Evolutionary conservation across 805 yeast genomes (phyloP).

Genomic region (Pichia cabralensis): DNA sequence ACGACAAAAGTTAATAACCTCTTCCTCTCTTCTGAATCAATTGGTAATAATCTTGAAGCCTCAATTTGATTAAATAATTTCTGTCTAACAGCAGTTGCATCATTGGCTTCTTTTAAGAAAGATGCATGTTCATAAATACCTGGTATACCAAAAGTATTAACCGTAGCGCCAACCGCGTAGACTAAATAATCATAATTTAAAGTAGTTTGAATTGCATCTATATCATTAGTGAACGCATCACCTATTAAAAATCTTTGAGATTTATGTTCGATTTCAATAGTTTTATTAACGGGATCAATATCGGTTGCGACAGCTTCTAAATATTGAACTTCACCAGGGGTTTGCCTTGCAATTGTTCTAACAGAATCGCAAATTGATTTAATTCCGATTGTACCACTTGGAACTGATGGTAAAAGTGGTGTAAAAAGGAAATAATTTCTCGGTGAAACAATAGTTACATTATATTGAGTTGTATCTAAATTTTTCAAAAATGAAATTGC

Average conservation of each 20-base stretch:
- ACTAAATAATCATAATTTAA: slow-evolving; percentile 73
- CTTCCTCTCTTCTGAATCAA: slow-evolving; percentile 63
- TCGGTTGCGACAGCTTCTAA: slow-evolving; percentile 86
- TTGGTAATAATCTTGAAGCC: slow-evolving; percentile 74
- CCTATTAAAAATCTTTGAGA: slow-evolving; percentile 46
- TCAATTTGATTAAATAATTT: slow-evolving; percentile 82
- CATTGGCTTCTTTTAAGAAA: slow-evolving; percentile 83
- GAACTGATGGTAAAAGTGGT: slow-evolving; percentile 90
- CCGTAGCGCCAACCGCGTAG: slow-evolving; percentile 91
- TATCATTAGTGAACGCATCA: slow-evolving; percentile 39
- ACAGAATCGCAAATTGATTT: slow-evolving; percentile 94
- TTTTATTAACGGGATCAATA: slow-evolving; percentile 64
- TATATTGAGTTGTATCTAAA: slow-evolving; percentile 77
- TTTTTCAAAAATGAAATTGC: slow-evolving; percentile 75
- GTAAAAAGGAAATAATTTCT: slow-evolving; percentile 93
- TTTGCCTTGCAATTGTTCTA: slow-evolving; percentile 68
- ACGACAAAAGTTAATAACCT: slow-evolving; percentile 82
- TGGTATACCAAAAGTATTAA: slow-evolving; percentile 89
- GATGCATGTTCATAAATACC: slow-evolving; percentile 87
- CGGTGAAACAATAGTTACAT: slow-evolving; percentile 86
- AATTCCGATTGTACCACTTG: slow-evolving; percentile 84
- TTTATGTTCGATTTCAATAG: slow-evolving; percentile 49
- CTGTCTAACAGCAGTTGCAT: slow-evolving; percentile 74
- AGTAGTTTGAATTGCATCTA: slow-evolving; percentile 35
- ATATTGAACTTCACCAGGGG: slow-evolving; percentile 68